Conservation (phyloP, 1,284 basidiomycete species). For the Bondarzewia mesenterica region DNA sequence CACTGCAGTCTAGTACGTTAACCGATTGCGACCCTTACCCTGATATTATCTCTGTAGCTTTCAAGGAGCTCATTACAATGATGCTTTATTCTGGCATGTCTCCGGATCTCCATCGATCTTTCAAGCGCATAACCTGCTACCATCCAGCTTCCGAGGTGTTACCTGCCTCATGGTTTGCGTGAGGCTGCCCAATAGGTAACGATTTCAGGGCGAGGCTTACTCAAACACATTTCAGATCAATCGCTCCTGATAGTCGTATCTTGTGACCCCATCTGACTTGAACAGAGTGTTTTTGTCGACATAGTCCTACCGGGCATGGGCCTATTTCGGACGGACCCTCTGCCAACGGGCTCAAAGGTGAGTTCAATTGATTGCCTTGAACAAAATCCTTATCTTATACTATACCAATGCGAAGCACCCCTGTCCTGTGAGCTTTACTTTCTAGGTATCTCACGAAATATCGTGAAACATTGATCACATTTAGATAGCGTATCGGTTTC, state of each 20-base stretch:
- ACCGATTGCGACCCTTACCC: too few relatives aligned
- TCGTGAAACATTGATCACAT: not conserved
- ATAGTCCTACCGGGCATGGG: not conserved
- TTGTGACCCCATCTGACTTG: not conserved
- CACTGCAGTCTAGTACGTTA: too few relatives aligned
- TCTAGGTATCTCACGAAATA: conserved; percentile 1
- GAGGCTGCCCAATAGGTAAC: not conserved
- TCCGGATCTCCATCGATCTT: not conserved
- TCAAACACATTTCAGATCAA: too few relatives aligned
- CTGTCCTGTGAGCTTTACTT: not conserved
- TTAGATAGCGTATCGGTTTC: conserved; percentile 8
- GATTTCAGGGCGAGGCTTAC: too few relatives aligned
- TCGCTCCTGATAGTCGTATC: too few relatives aligned
- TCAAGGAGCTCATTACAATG: too few relatives aligned
- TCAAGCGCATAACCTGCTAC: too few relatives aligned
- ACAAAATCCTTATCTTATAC: too few relatives aligned
- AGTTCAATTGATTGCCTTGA: too few relatives aligned
- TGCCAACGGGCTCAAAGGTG: not conserved
- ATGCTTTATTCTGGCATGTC: not conserved
- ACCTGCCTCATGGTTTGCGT: not conserved
- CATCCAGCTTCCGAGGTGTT: not conserved
- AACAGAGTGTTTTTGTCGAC: too few relatives aligned
- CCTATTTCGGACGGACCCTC: not conserved
- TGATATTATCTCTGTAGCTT: too few relatives aligned
- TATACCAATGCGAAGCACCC: too few relatives aligned